phyloP scores from a whole-genome alignment of 257 asterid species.

The Lycium barbarum region DNA sequence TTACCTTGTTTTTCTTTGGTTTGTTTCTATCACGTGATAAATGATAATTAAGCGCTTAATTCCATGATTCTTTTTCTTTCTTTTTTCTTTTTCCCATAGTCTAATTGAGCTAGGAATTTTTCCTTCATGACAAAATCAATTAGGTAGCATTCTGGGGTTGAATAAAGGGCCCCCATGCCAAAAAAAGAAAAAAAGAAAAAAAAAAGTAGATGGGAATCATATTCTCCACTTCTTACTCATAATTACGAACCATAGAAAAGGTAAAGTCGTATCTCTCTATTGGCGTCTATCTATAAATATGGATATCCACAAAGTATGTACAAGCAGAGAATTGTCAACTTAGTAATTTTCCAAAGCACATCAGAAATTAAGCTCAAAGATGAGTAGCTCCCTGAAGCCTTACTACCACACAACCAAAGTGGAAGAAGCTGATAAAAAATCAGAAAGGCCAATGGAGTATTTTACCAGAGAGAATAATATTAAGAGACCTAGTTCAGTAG shows the following conservation, averaged over 20 bases:
- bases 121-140: not conserved
- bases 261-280: not conserved
- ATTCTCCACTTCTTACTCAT: not conserved
- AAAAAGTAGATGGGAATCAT: conserved; percentile 1
- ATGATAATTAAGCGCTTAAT: not conserved
- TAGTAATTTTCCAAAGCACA: not conserved
- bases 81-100: not conserved
- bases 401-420: not conserved
- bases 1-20: not conserved
- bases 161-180: not conserved
- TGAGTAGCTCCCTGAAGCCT: conserved; percentile 17
- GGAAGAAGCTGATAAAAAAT: not conserved
- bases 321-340: not conserved
- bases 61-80: too few relatives aligned
- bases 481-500: not conserved
- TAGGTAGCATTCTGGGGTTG: not conserved
- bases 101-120: not conserved
- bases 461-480: not conserved
- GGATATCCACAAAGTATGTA: not conserved
- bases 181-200: too few relatives aligned
- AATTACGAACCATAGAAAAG: not conserved
- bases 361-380: not conserved
- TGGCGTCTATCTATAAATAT: conserved; percentile 9
- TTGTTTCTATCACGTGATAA: not conserved
- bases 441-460: conserved; percentile 3